phyloP scores from a whole-genome alignment of 306 rosid species.

The Quercus wislizeni region DNA sequence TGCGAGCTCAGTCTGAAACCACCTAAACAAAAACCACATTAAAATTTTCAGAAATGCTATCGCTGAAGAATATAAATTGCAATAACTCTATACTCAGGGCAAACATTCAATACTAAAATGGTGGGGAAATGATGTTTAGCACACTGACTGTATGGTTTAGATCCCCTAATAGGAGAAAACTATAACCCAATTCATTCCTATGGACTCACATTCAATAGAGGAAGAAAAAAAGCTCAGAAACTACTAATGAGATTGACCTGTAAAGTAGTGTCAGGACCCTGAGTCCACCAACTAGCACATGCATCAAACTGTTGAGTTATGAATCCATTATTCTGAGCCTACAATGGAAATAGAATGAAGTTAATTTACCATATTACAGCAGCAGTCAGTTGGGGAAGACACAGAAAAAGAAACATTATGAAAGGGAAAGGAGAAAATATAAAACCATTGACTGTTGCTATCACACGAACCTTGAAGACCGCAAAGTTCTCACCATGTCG shows the following conservation, averaged over 20 bases:
- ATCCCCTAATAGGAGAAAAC: background rate
- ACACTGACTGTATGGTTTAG: background rate
- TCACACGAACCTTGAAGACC: slow-evolving; percentile 79
- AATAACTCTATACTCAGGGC: slow-evolving; percentile 9
- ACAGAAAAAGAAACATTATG: background rate
- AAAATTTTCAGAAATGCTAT: slow-evolving; percentile 44
- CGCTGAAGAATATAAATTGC: slow-evolving; percentile 4
- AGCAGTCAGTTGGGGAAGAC: background rate
- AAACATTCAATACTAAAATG: slow-evolving; percentile 1
- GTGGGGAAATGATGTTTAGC: background rate
- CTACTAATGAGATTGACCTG: slow-evolving; percentile 58
- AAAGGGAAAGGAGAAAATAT: background rate
- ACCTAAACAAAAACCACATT: slow-evolving; percentile 57
- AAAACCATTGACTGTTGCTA: background rate
- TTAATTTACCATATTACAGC: background rate
- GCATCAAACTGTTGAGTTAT: slow-evolving; percentile 85
- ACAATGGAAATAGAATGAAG: background rate
- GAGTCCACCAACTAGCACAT: slow-evolving; percentile 99
- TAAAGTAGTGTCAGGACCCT: slow-evolving; percentile 86
- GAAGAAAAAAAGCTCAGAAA: slow-evolving; percentile 7
- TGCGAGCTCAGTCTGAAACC: slow-evolving; percentile 97
- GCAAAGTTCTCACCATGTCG: slow-evolving; percentile 93
- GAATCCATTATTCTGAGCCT: slow-evolving; percentile 46
- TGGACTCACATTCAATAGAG: background rate
- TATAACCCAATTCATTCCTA: too few species aligned